Conservation (phyloP, 371 early-diverging fungal genomes). For the Polyrhizophydium stewartii region DNA sequence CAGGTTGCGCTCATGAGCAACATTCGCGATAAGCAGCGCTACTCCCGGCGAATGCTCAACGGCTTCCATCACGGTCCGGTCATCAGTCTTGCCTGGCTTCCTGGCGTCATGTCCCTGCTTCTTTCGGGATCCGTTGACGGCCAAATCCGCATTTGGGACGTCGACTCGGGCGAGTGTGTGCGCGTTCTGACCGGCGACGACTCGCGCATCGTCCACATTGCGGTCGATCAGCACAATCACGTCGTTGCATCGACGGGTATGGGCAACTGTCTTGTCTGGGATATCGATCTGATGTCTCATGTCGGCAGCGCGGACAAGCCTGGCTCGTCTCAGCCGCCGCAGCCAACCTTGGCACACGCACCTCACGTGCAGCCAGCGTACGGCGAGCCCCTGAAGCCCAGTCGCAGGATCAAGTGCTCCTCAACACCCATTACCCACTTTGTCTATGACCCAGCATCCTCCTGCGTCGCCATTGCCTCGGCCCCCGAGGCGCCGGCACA, state of each 20-base stretch:
- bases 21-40: constrained; percentile 7
- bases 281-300: constrained; percentile 11
- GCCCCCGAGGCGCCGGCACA: no score
- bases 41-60: constrained; percentile 5
- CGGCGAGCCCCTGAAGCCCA: no score
- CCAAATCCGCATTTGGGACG: constrained; percentile 26
- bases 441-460: not conserved
- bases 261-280: constrained; percentile 24
- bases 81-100: constrained; percentile 19
- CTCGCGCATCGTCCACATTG: constrained; percentile 4
- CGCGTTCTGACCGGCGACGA: constrained; percentile 4
- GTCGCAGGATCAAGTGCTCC: not conserved
- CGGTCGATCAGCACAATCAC: constrained; percentile 12
- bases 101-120: constrained; percentile 9
- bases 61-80: constrained; percentile 27
- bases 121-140: constrained; percentile 30
- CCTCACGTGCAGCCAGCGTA: no score
- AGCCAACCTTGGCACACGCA: not conserved
- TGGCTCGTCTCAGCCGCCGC: no score
- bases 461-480: not conserved
- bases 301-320: no score
- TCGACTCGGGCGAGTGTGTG: constrained; percentile 7
- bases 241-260: constrained; percentile 18
- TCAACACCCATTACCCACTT: not conserved
- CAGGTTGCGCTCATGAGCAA: constrained; percentile 21